Evolutionary conservation across 441 rosid genomes (phyloP).

Genomic region (Gossypium aridum): DNA sequence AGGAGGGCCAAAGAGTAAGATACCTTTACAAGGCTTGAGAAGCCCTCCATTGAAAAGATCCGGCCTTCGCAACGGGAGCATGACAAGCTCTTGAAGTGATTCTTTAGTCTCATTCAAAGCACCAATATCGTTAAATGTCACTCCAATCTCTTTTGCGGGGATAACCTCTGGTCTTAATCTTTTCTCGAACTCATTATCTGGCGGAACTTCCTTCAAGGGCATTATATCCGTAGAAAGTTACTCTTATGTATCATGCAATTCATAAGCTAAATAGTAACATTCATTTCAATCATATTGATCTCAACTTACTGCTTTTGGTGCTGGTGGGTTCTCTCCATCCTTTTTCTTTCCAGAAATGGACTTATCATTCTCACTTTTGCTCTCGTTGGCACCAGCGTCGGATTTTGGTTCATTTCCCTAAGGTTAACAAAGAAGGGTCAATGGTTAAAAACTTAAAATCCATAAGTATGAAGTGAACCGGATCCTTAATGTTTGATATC

Average conservation of each 20-base stretch:
- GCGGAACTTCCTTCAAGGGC: slow-evolving; percentile 60
- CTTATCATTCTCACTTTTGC: slow-evolving; percentile 47
- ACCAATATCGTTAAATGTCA: slow-evolving; percentile 89
- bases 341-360: slow-evolving; percentile 47
- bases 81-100: slow-evolving; percentile 93
- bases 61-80: slow-evolving; percentile 97
- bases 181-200: slow-evolving; percentile 97
- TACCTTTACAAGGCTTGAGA: slow-evolving; percentile 94
- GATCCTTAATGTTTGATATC: background rate
- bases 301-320: slow-evolving; percentile 54
- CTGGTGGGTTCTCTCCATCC: slow-evolving; percentile 50
- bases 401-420: slow-evolving; percentile 48
- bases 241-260: background rate
- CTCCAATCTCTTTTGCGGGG: slow-evolving; percentile 90
- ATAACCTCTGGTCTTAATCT: slow-evolving; percentile 95
- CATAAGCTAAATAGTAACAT: background rate
- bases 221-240: background rate
- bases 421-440: slow-evolving; percentile 2
- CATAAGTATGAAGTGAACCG: background rate
- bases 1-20: slow-evolving; percentile 93
- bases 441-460: background rate
- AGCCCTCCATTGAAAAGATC: slow-evolving; percentile 97
- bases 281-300: background rate
- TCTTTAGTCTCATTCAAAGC: slow-evolving; percentile 86
- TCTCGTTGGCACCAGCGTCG: slow-evolving; percentile 36